phyloP scores from a whole-genome alignment of 148 eudicot species.

The Vaccinium darrowii region DNA sequence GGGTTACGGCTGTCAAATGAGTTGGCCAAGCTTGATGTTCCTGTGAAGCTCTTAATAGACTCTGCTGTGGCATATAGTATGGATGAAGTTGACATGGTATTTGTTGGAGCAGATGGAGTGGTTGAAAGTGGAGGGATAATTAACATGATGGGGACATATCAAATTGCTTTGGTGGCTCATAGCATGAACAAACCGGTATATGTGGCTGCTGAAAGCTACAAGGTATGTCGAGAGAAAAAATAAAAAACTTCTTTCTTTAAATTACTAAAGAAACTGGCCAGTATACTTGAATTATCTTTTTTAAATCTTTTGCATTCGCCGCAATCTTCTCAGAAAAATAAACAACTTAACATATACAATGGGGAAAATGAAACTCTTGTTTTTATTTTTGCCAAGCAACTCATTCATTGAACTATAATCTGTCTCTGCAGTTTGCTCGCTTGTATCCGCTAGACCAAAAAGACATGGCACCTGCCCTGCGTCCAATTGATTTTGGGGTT shows the following conservation, averaged over 20 bases:
- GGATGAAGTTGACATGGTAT: conserved; percentile 95
- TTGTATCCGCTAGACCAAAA: conserved; percentile 95
- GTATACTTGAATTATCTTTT: not conserved
- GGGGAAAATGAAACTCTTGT: not conserved
- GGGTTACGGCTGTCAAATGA: conserved; percentile 88
- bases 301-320: not conserved
- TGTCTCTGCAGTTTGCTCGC: conserved; percentile 80
- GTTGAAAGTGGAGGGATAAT: conserved; percentile 97
- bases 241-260: not conserved
- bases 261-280: not conserved
- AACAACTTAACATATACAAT: not conserved
- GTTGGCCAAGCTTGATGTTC: conserved; percentile 89
- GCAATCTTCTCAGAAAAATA: not conserved
- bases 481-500: conserved; percentile 94
- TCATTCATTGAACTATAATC: not conserved
- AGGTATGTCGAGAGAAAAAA: conserved; percentile 41
- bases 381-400: not conserved
- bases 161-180: conserved; percentile 84
- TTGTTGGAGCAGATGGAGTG: conserved; percentile 97
- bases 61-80: conserved; percentile 97
- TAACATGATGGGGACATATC: conserved; percentile 99
- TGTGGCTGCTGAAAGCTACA: conserved; percentile 98
- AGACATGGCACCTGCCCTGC: conserved; percentile 94
- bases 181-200: conserved; percentile 94
- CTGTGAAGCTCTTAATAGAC: conserved; percentile 88